These are phyloP conservation scores for Candida sanyaensis DNA, from an alignment of 1,139 yeast genomes.

Conservation along the genomic window DNA sequence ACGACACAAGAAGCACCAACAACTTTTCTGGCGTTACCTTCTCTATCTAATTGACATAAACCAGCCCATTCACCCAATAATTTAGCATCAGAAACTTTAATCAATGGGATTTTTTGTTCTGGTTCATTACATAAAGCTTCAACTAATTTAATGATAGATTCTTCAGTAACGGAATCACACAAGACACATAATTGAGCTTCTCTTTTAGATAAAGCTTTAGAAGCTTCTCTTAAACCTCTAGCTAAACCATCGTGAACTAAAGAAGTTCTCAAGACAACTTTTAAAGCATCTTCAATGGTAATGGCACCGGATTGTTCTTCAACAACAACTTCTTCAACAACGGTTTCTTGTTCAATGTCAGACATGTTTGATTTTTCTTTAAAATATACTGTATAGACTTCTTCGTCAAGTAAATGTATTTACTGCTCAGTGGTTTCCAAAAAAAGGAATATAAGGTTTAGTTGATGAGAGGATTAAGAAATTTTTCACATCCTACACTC, in stretches of 20 bases:
- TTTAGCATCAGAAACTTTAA: slow-evolving; percentile 99
- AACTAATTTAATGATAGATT: slow-evolving; percentile 92
- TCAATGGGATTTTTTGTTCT: slow-evolving; percentile 94
- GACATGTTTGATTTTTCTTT: slow-evolving; percentile 54
- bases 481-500: slow-evolving; percentile 23
- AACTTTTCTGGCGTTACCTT: slow-evolving; percentile 99
- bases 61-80: slow-evolving; percentile 99
- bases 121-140: slow-evolving; percentile 99
- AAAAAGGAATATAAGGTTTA: slow-evolving; percentile 1
- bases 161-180: slow-evolving; percentile 98
- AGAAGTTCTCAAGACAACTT: slow-evolving; percentile 97
- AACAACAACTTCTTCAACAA: slow-evolving; percentile 83
- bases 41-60: slow-evolving; percentile 99
- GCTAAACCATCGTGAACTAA: slow-evolving; percentile 99
- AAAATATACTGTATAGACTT: slow-evolving; percentile 51
- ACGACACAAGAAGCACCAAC: slow-evolving; percentile 99
- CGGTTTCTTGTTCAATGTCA: slow-evolving; percentile 84
- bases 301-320: slow-evolving; percentile 86
- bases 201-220: slow-evolving; percentile 97
- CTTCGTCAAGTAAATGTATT: slow-evolving; percentile 66
- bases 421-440: slow-evolving; percentile 71
- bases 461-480: slow-evolving; percentile 4
- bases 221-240: slow-evolving; percentile 99
- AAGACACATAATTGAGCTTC: slow-evolving; percentile 98
- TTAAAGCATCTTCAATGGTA: slow-evolving; percentile 97